Evolutionary conservation across 495 filamentous ascomycete genomes (phyloP), one percentile per base, ranked within the genome.

Genomic region (Geoglossum glabrum): DNA sequence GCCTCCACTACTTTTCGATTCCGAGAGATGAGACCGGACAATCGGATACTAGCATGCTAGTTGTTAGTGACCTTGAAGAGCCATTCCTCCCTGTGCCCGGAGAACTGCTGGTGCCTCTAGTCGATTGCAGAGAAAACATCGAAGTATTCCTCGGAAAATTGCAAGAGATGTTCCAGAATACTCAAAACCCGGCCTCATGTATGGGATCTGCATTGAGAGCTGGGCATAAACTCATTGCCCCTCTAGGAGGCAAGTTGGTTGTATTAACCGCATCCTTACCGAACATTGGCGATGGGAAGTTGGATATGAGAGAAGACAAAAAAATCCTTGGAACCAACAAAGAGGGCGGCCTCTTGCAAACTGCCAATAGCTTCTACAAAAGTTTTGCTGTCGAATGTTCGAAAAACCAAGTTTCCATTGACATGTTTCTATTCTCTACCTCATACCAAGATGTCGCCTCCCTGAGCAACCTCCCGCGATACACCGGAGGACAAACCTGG

Each of bases 301-400:
- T 98, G 55, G 86, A 93, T 28, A 86, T 90, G 80, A 78, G 92
- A 61, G 92, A 98, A 71, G 90, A 97, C 67, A 96, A 96, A 76
- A 95, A 96, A 70, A 70, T 95, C 19, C 78, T 98, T 5, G 92
- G 92, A 59, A 98, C 92, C 2, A 87, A 79, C 66, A 95, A 95
- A 69, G 92, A 98, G 65, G 86, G 78, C 62, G 73, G 74, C 56
- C 75, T 98, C 31, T 73, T 98, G 52, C 90, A 96, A 66, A 97
- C 93, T 0, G 86, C 78, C 13, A 94, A 84, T 72, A 84, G 85
- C 61, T 98, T 98, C 69, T 98, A 98, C 78, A 98, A 98, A 74
- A 94, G 87, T 66, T 98, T 98, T 67, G 92, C 92, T 1, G 93
- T 98, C 6, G 92, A 98, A 66, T 98, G 92, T 68, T 96, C 90